Evolutionary conservation across 192 early-diverging fungal genomes (phyloP), one percentile per base, ranked within the genome.

Genomic region (Rhizoclosmatium globosum): DNA sequence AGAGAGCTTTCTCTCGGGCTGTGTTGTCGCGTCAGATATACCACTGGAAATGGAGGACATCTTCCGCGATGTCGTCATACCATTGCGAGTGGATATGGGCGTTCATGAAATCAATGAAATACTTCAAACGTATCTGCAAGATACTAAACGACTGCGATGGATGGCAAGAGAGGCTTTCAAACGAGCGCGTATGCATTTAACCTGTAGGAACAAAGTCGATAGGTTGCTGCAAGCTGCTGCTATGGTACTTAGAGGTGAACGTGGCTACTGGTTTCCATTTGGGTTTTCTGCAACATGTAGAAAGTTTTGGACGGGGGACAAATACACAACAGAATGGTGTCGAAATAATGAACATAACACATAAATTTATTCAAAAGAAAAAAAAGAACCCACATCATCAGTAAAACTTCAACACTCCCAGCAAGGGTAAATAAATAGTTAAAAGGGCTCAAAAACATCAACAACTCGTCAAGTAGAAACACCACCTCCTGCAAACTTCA

Each of bases 141-240:
- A 74, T 48, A 74, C 59, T 41, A 59, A 74, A 42, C n/a, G 59
- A 13, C 38, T 74, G 57, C 39, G 13, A 13, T 74, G 72, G 72
- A 74, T 74, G 72, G 72, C 72, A 9, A 39, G 59, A 56, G 72
- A 74, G 38, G 72, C 72, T n/a, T 74, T 74, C 44, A 60, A 45
- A 47, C 56, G 72, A 17, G 72, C 72, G 31, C 72, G 72, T 6
- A 62, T 45, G 72, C 72, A 74, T 4, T 74, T 56, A 59, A 74
- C 72, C 7, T 74, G 72, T 74, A n/a, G 72, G 46, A 74, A 74
- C 39, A 74, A 74, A 56, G 72, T 74, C 6, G 72, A 74, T 74
- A 23, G 72, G 59, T 38, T 74, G 42, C 19, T 74, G 2, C 53
- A 74, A 23, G 72, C 72, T 2, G 72, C 72, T 17, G 72, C 59